These are phyloP conservation scores for Naganishia cerealis DNA, from an alignment of 1,284 basidiomycete species.

Conservation along the genomic window DNA sequence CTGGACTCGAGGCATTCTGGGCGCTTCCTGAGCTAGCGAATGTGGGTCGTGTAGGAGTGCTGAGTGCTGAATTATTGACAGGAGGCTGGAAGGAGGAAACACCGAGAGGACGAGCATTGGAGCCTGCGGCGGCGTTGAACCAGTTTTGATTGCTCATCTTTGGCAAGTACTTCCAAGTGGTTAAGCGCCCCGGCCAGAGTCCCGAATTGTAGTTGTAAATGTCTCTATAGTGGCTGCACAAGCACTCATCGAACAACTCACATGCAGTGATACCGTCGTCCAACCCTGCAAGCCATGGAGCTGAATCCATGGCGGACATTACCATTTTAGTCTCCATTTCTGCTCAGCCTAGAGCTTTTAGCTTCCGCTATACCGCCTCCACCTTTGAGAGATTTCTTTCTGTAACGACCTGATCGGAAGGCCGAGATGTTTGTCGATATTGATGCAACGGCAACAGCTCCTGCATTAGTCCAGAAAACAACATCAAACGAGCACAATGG, in stretches of 20 bases:
- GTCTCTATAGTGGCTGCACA: not conserved
- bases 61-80: conserved; percentile 14
- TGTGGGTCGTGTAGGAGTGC: conserved; percentile 21
- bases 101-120: conserved; percentile 22
- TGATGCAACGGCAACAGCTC: not conserved
- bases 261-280: not conserved
- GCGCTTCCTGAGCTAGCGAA: conserved; percentile 9
- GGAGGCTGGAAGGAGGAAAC: conserved; percentile 24
- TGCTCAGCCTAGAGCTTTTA: not conserved
- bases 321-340: not conserved
- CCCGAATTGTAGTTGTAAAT: too few species aligned
- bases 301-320: not conserved
- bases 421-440: not conserved
- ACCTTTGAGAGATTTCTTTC: conserved; percentile 14
- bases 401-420: not conserved
- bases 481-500: conserved; percentile 34
- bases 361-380: conserved; percentile 8
- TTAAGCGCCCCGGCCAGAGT: too few species aligned
- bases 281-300: too few species aligned
- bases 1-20: conserved; percentile 16
- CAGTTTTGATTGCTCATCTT: conserved; percentile 26
- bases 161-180: too few species aligned
- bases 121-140: conserved; percentile 28
- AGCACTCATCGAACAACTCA: not conserved
- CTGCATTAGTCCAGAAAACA: not conserved